Percentiles rank a stretch among this genome's conserved stretches.
Evolutionary conservation across 192 early-diverging fungal genomes (phyloP).

Genomic region (Radiomyces spectabilis): DNA sequence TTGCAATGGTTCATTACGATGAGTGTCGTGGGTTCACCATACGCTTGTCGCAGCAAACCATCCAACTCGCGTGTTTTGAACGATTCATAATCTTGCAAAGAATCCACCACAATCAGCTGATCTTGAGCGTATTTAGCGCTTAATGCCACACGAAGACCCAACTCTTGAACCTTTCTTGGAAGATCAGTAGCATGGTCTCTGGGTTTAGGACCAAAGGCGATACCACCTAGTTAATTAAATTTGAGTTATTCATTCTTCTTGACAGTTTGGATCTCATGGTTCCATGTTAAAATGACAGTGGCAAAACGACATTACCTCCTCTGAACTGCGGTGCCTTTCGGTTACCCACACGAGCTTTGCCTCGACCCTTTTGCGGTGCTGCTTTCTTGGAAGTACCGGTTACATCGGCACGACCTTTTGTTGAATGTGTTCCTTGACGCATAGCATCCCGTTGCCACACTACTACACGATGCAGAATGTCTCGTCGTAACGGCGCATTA

Average conservation of each 20-base stretch:
- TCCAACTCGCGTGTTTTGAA: constrained; percentile 50
- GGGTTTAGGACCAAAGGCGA: constrained; percentile 87
- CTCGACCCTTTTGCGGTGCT: constrained; percentile 89
- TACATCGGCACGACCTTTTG: constrained; percentile 77
- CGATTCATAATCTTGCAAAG: constrained; percentile 38
- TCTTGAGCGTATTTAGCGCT: constrained; percentile 86
- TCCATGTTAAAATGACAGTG: background rate
- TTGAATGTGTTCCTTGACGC: constrained; percentile 78
- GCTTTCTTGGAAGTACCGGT: constrained; percentile 76
- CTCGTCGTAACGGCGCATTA: constrained; percentile 63
- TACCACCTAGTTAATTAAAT: constrained; percentile 44
- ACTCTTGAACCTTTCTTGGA: constrained; percentile 79
- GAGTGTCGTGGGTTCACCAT: constrained; percentile 36
- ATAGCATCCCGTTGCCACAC: constrained; percentile 78
- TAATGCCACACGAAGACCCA: constrained; percentile 76
- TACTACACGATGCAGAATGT: constrained; percentile 79
- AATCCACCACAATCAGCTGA: constrained; percentile 81
- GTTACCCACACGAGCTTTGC: constrained; percentile 83
- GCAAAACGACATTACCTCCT: constrained; percentile 56
- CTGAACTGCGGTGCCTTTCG: constrained; percentile 77
- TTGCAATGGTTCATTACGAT: constrained; percentile 31
- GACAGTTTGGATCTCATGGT: background rate
- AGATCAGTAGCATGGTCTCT: constrained; percentile 77
- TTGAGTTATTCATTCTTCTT: background rate
- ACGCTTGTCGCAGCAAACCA: constrained; percentile 24